These are phyloP conservation scores for Ascodesmis nigricans DNA, from an alignment of 495 filamentous ascomycete species.

Conservation along the genomic window DNA sequence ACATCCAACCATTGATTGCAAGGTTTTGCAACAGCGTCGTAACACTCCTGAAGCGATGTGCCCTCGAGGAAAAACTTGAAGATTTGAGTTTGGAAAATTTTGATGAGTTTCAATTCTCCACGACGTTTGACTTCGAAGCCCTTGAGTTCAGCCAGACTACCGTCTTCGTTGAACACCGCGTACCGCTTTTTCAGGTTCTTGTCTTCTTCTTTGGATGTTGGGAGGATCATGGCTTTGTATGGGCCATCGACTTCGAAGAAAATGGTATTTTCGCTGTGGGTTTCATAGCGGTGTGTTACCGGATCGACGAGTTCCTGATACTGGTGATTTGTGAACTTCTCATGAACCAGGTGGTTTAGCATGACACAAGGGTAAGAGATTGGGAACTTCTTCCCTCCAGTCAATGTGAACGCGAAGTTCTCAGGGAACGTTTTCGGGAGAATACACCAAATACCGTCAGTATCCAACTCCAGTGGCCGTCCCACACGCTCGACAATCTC, in stretches of 20 bases:
- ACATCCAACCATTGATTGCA: constrained; percentile 94
- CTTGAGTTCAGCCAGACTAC: constrained; percentile 87
- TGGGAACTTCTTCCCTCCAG: constrained; percentile 81
- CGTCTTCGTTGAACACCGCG: constrained; percentile 96
- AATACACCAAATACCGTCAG: constrained; percentile 99
- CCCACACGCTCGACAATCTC: constrained; percentile 87
- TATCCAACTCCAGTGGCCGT: constrained; percentile 89
- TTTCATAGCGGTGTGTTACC: constrained; percentile 68
- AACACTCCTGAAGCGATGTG: constrained; percentile 63
- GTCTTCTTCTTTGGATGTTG: constrained; percentile 94
- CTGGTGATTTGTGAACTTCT: constrained; percentile 85
- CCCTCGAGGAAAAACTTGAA: constrained; percentile 99
- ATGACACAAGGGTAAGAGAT: constrained; percentile 98
- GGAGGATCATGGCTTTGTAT: constrained; percentile 91
- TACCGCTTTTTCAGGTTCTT: constrained; percentile 99
- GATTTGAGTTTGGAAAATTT: constrained; percentile 97
- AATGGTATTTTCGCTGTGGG: constrained; percentile 92
- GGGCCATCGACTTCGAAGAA: constrained; percentile 99
- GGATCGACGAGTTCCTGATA: constrained; percentile 77
- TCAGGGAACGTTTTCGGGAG: constrained; percentile 91
- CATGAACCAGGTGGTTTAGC: constrained; percentile 96
- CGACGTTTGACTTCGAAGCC: constrained; percentile 95
- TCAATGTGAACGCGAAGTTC: constrained; percentile 82
- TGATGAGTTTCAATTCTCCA: constrained; percentile 97
- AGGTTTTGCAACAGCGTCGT: constrained; percentile 78